Evolutionary conservation across 257 asterid species (phyloP).

Genomic region (Solanum chmielewskii): DNA sequence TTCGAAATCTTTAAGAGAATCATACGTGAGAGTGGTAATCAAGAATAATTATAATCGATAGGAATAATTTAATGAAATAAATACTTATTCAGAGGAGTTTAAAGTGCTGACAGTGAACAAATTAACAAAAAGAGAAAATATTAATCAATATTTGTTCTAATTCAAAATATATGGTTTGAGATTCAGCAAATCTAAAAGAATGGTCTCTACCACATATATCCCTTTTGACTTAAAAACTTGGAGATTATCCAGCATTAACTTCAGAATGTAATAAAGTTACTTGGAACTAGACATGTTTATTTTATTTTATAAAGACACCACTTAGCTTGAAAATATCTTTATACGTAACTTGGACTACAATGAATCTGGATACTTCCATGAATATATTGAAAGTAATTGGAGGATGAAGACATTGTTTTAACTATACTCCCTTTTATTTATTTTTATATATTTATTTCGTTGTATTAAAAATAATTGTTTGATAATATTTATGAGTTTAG

Average conservation of each 20-base stretch:
- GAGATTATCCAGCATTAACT: background rate
- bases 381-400: background rate
- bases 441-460: no score
- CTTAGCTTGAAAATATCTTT: background rate
- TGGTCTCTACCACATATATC: background rate
- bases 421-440: background rate
- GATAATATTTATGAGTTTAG: no score
- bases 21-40: background rate
- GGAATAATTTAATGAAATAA: background rate
- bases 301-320: background rate
- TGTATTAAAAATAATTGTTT: no score
- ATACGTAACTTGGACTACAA: background rate
- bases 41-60: background rate
- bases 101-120: background rate
- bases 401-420: background rate
- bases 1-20: background rate
- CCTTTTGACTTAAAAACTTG: background rate
- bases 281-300: background rate
- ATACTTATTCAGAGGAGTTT: background rate
- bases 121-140: background rate
- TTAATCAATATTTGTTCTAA: background rate
- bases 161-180: background rate
- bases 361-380: background rate
- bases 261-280: background rate
- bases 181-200: background rate